A percentile compares a stretch with the other conserved stretches of the same genome.
Conservation (phyloP, 148 eudicot species). For the Pouteria glomerata region DNA sequence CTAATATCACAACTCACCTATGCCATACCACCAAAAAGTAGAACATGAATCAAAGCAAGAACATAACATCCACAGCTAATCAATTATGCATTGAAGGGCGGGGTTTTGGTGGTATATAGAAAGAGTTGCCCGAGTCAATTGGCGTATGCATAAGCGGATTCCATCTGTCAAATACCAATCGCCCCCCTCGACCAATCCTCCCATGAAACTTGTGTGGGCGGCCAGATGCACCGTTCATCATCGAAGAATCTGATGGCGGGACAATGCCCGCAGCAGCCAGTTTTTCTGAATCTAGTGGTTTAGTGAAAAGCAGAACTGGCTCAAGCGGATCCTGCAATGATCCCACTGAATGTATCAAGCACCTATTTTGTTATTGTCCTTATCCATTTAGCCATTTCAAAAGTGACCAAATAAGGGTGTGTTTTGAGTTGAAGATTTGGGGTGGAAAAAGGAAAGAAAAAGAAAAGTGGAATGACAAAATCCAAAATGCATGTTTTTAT, state of each 20-base stretch:
- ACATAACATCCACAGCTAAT: background rate
- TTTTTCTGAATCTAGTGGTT: constrained; percentile 45
- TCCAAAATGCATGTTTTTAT: no score
- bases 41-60: background rate
- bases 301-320: constrained; percentile 73
- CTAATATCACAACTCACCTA: background rate
- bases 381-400: background rate
- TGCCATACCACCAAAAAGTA: background rate
- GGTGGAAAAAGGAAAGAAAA: no score
- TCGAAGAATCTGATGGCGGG: constrained; percentile 57
- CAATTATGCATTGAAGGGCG: constrained; percentile 30
- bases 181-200: constrained; percentile 91
- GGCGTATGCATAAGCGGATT: constrained; percentile 77
- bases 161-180: constrained; percentile 91
- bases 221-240: constrained; percentile 23
- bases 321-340: constrained; percentile 71
- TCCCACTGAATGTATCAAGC: background rate
- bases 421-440: no score
- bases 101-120: constrained; percentile 53
- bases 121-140: constrained; percentile 45
- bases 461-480: no score
- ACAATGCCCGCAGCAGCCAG: constrained; percentile 51
- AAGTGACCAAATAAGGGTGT: background rate
- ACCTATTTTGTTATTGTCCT: background rate
- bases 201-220: constrained; percentile 51